Evolutionary conservation across 257 asterid species (phyloP).

Genomic region (Lantana camara): DNA sequence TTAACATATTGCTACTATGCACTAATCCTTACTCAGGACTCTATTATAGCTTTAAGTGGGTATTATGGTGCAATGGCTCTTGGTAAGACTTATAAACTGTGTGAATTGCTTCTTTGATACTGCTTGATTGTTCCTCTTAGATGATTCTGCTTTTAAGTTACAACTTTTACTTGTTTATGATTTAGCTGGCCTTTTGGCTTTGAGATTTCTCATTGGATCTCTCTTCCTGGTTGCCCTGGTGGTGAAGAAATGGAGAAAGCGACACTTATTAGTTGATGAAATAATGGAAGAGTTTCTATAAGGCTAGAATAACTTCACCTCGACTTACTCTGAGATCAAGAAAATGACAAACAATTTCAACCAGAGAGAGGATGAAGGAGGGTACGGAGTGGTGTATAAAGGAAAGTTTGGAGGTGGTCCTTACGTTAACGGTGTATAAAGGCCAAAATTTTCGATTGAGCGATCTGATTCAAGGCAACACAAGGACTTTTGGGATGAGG

Average conservation of each 20-base stretch:
- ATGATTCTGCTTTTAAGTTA: neutral
- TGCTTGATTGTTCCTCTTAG: neutral
- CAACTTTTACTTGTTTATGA: neutral
- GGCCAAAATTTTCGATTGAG: no score
- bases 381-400: constrained; percentile 47
- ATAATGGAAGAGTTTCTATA: constrained; percentile 43
- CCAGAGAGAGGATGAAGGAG: constrained; percentile 55
- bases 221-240: constrained; percentile 38
- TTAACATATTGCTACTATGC: neutral
- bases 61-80: constrained; percentile 17
- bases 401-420: constrained; percentile 54
- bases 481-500: no score
- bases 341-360: constrained; percentile 49
- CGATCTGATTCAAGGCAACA: no score
- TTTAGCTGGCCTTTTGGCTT: constrained; percentile 34
- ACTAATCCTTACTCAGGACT: constrained; percentile 23
- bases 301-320: constrained; percentile 45
- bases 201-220: constrained; percentile 42
- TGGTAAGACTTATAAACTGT: constrained; percentile 35
- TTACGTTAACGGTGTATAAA: no score
- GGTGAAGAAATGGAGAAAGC: constrained; percentile 40
- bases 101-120: neutral
- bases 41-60: constrained; percentile 31
- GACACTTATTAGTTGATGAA: constrained; percentile 43
- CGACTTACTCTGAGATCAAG: constrained; percentile 48